Evolutionary conservation across 176 grass and related monocot species (phyloP).

Genomic region (Saccharum officinarum): DNA sequence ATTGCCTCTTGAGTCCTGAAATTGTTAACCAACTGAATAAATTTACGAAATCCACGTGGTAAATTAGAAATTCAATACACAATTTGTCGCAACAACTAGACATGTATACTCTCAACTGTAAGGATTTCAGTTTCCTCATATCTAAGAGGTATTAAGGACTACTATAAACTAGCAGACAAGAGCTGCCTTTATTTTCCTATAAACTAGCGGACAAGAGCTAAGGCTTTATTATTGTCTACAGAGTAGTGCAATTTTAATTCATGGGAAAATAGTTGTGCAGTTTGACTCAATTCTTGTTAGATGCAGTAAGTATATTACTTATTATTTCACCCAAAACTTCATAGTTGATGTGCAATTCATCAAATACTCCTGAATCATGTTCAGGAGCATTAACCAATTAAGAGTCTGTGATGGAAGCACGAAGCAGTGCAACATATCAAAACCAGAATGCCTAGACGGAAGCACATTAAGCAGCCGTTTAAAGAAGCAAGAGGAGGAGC

Average conservation of each 20-base stretch:
- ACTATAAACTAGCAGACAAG: no score
- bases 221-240: background rate
- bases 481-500: background rate
- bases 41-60: background rate
- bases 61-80: background rate
- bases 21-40: background rate
- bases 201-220: background rate
- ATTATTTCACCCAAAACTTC: background rate
- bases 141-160: background rate
- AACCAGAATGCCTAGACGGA: background rate
- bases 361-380: background rate
- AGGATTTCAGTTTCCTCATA: background rate
- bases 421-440: background rate
- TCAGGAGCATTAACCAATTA: background rate
- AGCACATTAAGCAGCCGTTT: background rate
- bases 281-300: background rate
- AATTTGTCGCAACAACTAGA: background rate
- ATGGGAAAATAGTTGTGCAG: background rate
- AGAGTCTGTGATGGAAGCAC: background rate
- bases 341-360: background rate
- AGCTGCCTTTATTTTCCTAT: no score
- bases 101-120: background rate
- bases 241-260: background rate
- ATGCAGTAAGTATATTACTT: background rate
- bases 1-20: constrained; percentile 23